Evolutionary conservation across 306 rosid species (phyloP), one percentile per base, ranked within the genome.

Genomic region (Medicago ruthenica): DNA sequence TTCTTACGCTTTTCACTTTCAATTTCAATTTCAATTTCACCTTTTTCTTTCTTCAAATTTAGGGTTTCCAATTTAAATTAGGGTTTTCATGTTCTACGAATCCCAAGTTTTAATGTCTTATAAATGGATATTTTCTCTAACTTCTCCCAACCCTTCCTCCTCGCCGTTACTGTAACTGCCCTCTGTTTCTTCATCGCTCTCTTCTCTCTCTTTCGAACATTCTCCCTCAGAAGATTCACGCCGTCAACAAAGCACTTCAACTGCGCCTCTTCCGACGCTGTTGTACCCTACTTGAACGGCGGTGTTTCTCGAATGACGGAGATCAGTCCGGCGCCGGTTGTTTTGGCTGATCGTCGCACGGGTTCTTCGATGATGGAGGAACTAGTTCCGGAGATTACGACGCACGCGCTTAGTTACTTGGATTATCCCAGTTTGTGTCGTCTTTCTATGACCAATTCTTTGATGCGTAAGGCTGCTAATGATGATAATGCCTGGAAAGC

Each of bases 291-390:
- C 86, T 73, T 89, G 84, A 93, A 91, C 96, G 97, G 94, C 4
- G 89, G 83, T 13, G 77, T 7, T 17, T 22, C 63, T 5, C 82
- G 82, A 34, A 80, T 91, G 88, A 73, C 83, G 67, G 93, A 88
- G 69, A 78, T 79, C 34, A 44, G 20, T 41, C 82, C 73, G 7
- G 16, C 67, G 36, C 78, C 76, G 39, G 70, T 64, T 21, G 81
- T 75, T 7, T 75, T 87, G 54, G 24, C 86, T 3, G 99, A 87
- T 77, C 85, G 89, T 15, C 90, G 82, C 10, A 75, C 86, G 5
- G 96, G 94, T 20, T 96, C 91, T 18, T 96, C 99, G 31, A 96
- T 96, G 99, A 96, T 96, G 99, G 99, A 96, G 86, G 96, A 96
- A 75, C 81, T 96, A 83, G 99, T 96, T 82, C 98, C 99, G 67